phyloP scores from a whole-genome alignment of 345 rosid genomes.

The Mallotus nudiflorus region DNA sequence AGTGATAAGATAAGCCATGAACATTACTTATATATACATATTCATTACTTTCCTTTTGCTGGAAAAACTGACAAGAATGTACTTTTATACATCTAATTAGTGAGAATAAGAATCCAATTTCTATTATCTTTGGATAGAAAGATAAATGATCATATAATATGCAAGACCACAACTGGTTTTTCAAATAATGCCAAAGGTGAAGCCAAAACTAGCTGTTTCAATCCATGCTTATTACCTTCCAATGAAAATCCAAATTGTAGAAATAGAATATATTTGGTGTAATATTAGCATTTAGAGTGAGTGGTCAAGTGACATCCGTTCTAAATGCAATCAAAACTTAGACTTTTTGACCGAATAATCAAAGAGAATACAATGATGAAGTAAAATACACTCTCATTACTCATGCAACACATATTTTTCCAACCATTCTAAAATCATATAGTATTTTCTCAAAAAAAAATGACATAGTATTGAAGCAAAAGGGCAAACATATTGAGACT shows the following conservation, averaged over 20 bases:
- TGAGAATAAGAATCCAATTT: constrained; percentile 20
- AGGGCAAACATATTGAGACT: too few species aligned
- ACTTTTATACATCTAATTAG: constrained; percentile 38
- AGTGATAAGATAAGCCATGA: constrained; percentile 20
- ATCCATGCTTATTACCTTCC: constrained; percentile 35
- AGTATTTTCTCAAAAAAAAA: too few species aligned
- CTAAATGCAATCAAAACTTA: too few species aligned
- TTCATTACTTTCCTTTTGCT: constrained; percentile 37
- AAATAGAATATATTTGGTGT: constrained; percentile 41
- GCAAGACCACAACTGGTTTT: constrained; percentile 29
- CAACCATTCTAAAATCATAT: too few species aligned
- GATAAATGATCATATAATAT: constrained; percentile 10
- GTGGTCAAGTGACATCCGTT: constrained; percentile 69
- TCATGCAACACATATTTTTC: too few species aligned
- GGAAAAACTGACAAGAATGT: constrained; percentile 12
- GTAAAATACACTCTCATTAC: too few species aligned
- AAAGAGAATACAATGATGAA: too few species aligned
- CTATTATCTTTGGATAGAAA: constrained; percentile 24
- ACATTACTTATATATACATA: constrained; percentile 38
- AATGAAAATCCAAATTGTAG: constrained; percentile 35
- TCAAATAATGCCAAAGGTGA: constrained; percentile 29
- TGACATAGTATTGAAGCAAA: too few species aligned
- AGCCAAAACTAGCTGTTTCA: constrained; percentile 35
- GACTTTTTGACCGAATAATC: too few species aligned
- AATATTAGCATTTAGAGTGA: constrained; percentile 59